Base-by-base conservation (phyloP, 163 green algal species). In the Prototheca wickerhamii region DNA sequence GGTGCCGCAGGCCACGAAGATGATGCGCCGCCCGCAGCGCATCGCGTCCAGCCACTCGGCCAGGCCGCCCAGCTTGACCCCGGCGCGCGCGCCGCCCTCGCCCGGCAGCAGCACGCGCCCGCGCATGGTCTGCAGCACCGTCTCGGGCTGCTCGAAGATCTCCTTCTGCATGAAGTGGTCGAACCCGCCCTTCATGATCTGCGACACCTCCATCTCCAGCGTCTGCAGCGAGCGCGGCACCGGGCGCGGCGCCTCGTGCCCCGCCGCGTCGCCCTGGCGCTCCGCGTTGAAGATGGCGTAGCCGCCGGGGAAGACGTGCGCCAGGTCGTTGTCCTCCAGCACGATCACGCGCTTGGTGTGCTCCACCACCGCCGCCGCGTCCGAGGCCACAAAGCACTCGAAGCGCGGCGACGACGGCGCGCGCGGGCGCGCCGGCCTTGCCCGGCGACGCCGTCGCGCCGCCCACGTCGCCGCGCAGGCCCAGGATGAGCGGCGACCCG, bases 81-180 rank as follows among this genome's bases (percentile, higher is more conserved):
- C 77, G n/a, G 58, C 52, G 46, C 69, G 32, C 10, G 58, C 44
- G 63, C 78, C 81, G 0, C 71, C 70, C 61, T 79, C 73, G 6
- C 8, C 61, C n/a, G n/a, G n/a, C n/a, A 80, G 72, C 46, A 67
- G 70, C n/a, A 95, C 81, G 25, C 89, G 77, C 0, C 89, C 89
- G 1, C 84, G 64, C 88, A 95, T 92, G 23, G 84, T 94, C 59
- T 91, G 81, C 56, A 82, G 33, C n/a, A 96, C 71, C 20, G 73
- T 84, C 60, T 94, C 86, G 4, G 90, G 90, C 81, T 97, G 89
- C 79, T 96, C 90, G 69, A 93, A 84, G 63, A 97, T 95, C 73
- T 96, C 89, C 78, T 96, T 96, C 63, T 91, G 83, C 93, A 99
- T 99, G 87, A 89, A 99, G 76, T 98, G 89, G 29, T 96, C 83